Conservation (phyloP, 2,329 filamentous ascomycete genomes). For the Aspergillus aculeatinus region DNA sequence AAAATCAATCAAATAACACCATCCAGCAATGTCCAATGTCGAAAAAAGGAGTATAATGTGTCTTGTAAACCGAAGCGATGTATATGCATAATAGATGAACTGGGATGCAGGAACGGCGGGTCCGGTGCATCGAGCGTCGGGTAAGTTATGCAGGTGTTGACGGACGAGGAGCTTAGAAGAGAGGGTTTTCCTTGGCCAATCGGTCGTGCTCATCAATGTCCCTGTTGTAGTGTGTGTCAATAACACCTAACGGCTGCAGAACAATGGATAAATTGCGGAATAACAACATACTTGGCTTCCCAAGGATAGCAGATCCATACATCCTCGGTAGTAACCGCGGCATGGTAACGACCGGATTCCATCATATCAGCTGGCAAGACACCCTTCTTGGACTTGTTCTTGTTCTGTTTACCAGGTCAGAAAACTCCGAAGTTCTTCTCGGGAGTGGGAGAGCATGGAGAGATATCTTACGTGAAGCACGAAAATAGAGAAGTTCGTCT, state of each 20-base stretch:
- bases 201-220: slow-evolving; percentile 92
- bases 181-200: slow-evolving; percentile 54
- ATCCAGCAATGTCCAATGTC: slow-evolving; percentile 10
- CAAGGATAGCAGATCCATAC: slow-evolving; percentile 99
- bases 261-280: not conserved
- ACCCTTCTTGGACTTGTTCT: slow-evolving; percentile 96
- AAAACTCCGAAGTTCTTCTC: not conserved
- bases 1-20: slow-evolving; percentile 18
- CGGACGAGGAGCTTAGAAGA: slow-evolving; percentile 23
- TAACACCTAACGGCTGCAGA: not conserved
- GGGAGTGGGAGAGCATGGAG: not conserved
- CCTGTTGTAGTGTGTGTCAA: slow-evolving; percentile 37
- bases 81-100: slow-evolving; percentile 18
- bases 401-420: slow-evolving; percentile 63
- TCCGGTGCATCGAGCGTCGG: not conserved
- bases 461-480: slow-evolving; percentile 73
- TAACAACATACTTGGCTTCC: slow-evolving; percentile 70
- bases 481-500: slow-evolving; percentile 90
- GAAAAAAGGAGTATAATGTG: not conserved
- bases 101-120: slow-evolving; percentile 3
- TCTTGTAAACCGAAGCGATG: not conserved
- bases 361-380: slow-evolving; percentile 76
- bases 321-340: slow-evolving; percentile 84
- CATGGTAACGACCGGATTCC: slow-evolving; percentile 70
- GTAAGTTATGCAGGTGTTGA: not conserved